Conservation (phyloP, 345 rosid species). For the Erucastrum elatum region DNA sequence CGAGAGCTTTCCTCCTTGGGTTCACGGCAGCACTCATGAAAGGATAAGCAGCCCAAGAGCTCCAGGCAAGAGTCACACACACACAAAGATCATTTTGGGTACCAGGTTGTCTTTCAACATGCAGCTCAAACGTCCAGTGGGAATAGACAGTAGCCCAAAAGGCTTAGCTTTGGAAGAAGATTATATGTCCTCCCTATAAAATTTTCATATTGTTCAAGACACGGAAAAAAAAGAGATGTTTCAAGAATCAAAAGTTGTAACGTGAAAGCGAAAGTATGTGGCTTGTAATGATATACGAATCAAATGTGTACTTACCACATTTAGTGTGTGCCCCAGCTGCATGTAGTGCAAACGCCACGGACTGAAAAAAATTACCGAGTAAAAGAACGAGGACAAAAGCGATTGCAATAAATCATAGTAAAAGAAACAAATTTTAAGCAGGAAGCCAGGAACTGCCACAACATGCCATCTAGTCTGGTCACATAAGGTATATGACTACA, state of each 20-base stretch:
- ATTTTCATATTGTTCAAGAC: not conserved
- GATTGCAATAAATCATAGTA: not conserved
- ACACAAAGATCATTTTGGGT: conserved; percentile 72
- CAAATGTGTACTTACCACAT: conserved; percentile 60
- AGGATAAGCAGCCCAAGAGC: conserved; percentile 94
- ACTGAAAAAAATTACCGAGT: conserved; percentile 43
- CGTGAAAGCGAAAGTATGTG: not conserved
- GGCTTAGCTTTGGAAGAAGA: conserved; percentile 87
- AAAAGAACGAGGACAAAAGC: not conserved
- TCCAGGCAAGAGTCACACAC: conserved; percentile 71
- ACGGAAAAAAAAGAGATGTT: not conserved
- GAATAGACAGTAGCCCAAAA: conserved; percentile 80
- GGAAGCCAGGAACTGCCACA: not conserved
- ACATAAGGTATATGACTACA: not conserved
- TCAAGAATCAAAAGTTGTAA: too few relatives aligned
- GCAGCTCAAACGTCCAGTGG: conserved; percentile 89
- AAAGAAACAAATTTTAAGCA: not conserved
- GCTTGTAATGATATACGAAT: not conserved
- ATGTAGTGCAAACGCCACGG: conserved; percentile 93
- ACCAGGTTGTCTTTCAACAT: conserved; percentile 75
- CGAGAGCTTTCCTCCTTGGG: conserved; percentile 81
- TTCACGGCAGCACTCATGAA: conserved; percentile 92
- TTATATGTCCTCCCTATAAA: conserved; percentile 85
- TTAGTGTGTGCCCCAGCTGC: conserved; percentile 94
- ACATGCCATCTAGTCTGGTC: not conserved